Base-by-base conservation (phyloP, 257 asterid genomes). In the Lycium ferocissimum region DNA sequence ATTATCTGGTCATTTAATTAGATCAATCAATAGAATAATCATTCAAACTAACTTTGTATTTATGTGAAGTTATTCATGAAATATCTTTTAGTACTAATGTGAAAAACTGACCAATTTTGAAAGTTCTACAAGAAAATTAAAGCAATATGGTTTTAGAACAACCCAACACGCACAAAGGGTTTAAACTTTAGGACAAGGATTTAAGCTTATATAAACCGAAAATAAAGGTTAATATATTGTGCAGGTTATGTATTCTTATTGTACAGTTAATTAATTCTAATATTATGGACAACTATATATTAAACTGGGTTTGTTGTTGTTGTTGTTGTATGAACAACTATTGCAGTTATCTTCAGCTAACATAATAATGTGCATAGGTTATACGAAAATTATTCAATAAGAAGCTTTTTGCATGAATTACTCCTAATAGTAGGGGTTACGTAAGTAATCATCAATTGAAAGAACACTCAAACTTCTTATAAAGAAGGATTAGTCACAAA, bases 401-500 rank as follows among this genome's bases (percentile, higher is more conserved):
- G 10, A 67, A 67, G 9, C 11, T 35, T 35, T 37, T 35, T 35
- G 47, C 75, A 6, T 35, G 47, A 35, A 35, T 35, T 35, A 37
- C 75, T 67, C 11, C 75, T 67, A 67, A 35, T 67, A 33, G 73
- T 66, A 1, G 4, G 13, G 17, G 37, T 15, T 17, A 38, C 14
- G 12, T 14, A 35, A 37, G 75, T 67, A 67, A 37, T 67, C 22
- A 67, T 67, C 12, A 67, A 35, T 37, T 67, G 75, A 20, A 54
- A 53, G n/a, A 53, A 76, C 17, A 51, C 72, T 49, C 71, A 2
- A 57, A 61, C 85, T 79, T 87, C 85, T 82, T 2, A 54, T 79
- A 78, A 87, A 83, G 43, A 67, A 22, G 75, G 51, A 85, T 82
- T 82, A 76, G 47, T 17, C 78, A 17, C 11, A 76, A 82, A 76